These are phyloP conservation scores for Malassezia obtusa DNA, from an alignment of 1,284 basidiomycete species.

Conservation along the genomic window DNA sequence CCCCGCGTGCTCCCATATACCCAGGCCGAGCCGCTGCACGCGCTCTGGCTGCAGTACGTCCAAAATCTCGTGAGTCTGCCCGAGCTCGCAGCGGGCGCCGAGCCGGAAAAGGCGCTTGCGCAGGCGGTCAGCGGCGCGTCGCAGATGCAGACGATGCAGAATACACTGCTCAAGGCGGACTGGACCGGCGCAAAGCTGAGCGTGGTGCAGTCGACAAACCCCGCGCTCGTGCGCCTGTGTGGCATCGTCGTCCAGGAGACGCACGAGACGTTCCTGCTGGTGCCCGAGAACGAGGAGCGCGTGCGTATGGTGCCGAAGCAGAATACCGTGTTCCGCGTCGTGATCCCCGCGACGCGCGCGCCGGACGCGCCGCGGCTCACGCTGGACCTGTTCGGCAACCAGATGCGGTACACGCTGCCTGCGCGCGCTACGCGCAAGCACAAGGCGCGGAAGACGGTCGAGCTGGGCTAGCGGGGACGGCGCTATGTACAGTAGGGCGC, in stretches of 20 bases:
- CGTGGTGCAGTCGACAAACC: conserved; percentile 15
- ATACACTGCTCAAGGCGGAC: conserved; percentile 14
- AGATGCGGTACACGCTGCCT: conserved; percentile 14
- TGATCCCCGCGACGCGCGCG: background rate
- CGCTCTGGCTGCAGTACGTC: conserved; percentile 11
- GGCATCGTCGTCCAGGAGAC: conserved; percentile 16
- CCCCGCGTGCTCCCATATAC: background rate
- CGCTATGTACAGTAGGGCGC: too few relatives aligned
- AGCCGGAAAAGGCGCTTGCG: background rate
- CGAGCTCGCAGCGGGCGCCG: background rate
- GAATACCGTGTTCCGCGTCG: conserved; percentile 12
- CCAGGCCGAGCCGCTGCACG: background rate
- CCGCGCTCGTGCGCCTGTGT: conserved; percentile 9
- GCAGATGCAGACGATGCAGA: conserved; percentile 6
- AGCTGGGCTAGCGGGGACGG: background rate
- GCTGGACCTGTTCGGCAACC: conserved; percentile 11
- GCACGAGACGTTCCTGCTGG: conserved; percentile 6
- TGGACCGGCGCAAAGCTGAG: conserved; percentile 8
- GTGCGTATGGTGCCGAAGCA: conserved; percentile 7
- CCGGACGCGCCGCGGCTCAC: background rate
- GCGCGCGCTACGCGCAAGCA: conserved; percentile 14
- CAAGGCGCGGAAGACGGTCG: conserved; percentile 14
- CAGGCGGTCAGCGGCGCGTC: background rate
- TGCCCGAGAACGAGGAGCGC: background rate
- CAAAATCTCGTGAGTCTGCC: conserved; percentile 5